Evolutionary conservation across 345 rosid species (phyloP).

Genomic region (Dovyalis caffra): DNA sequence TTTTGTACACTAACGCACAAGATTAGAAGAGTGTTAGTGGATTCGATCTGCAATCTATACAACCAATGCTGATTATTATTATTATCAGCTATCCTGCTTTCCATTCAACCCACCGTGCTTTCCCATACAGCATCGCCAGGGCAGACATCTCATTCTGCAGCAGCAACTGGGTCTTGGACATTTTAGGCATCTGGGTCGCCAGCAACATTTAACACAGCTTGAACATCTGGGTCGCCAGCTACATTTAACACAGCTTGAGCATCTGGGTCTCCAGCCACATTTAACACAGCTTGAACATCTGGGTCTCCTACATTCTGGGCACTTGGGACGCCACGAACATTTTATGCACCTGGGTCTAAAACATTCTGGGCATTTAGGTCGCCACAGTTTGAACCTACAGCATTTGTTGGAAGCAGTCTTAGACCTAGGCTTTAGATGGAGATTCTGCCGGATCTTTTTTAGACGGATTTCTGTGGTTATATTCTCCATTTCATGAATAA

Average conservation of each 20-base stretch:
- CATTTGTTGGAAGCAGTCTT: conserved; percentile 25
- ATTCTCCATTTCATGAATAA: conserved; percentile 88
- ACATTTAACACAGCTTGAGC: conserved; percentile 44
- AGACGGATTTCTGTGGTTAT: conserved; percentile 65
- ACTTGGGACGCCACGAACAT: conserved; percentile 35
- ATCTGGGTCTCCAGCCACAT: conserved; percentile 20
- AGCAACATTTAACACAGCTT: conserved; percentile 30
- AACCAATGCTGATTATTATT: conserved; percentile 13
- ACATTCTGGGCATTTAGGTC: conserved; percentile 45
- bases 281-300: conserved; percentile 37
- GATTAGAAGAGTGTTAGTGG: conserved; percentile 28
- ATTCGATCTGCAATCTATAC: conserved; percentile 44
- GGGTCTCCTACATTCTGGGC: conserved; percentile 46
- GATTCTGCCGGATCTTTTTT: conserved; percentile 61
- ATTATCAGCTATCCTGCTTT: conserved; percentile 33
- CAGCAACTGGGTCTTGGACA: conserved; percentile 20
- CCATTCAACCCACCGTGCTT: conserved; percentile 18
- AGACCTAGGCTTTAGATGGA: conserved; percentile 42
- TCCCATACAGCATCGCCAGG: conserved; percentile 44
- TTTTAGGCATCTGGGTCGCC: conserved; percentile 2
- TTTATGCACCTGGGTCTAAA: conserved; percentile 26
- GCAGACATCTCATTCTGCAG: conserved; percentile 23
- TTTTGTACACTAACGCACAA: conserved; percentile 30
- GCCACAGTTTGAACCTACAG: conserved; percentile 48
- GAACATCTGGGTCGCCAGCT: conserved; percentile 33